Evolutionary conservation across 2,329 filamentous ascomycete species (phyloP).

Genomic region (Trichoderma cornu-damae): DNA sequence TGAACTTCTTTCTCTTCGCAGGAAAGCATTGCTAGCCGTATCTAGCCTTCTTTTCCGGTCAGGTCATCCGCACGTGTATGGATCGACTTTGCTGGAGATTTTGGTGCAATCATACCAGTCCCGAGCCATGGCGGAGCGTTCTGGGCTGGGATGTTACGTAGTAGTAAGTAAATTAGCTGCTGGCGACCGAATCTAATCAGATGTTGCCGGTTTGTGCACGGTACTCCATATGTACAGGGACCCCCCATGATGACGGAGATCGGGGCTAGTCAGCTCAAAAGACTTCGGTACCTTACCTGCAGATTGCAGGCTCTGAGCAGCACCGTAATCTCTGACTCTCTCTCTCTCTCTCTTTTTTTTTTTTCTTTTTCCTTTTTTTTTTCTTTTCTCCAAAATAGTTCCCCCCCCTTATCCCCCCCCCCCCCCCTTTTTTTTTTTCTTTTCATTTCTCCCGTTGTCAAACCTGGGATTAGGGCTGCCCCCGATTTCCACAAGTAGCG

Average conservation of each 20-base stretch:
- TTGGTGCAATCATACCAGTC: slow-evolving; percentile 3
- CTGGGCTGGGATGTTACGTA: slow-evolving; percentile 1
- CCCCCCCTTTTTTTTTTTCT: background rate
- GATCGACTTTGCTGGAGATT: slow-evolving; percentile 4
- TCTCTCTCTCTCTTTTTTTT: background rate
- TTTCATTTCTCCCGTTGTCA: background rate
- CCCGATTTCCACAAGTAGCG: background rate
- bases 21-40: background rate
- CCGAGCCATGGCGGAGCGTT: background rate
- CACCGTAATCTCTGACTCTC: too few species aligned
- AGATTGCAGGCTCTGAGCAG: too few species aligned
- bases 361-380: background rate
- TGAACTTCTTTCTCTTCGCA: too few species aligned
- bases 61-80: slow-evolving; percentile 5
- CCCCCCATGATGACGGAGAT: slow-evolving; percentile 12
- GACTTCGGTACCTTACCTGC: background rate
- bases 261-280: slow-evolving; percentile 12
- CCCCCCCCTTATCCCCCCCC: too few species aligned
- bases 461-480: background rate
- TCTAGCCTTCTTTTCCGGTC: slow-evolving; percentile 8
- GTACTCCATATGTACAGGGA: slow-evolving; percentile 2
- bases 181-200: background rate
- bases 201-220: slow-evolving; percentile 8
- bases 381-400: too few species aligned
- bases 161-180: too few species aligned